These are phyloP conservation scores for Cytospora chrysosperma DNA, from an alignment of 2,329 filamentous ascomycete genomes.

Conservation along the genomic window DNA sequence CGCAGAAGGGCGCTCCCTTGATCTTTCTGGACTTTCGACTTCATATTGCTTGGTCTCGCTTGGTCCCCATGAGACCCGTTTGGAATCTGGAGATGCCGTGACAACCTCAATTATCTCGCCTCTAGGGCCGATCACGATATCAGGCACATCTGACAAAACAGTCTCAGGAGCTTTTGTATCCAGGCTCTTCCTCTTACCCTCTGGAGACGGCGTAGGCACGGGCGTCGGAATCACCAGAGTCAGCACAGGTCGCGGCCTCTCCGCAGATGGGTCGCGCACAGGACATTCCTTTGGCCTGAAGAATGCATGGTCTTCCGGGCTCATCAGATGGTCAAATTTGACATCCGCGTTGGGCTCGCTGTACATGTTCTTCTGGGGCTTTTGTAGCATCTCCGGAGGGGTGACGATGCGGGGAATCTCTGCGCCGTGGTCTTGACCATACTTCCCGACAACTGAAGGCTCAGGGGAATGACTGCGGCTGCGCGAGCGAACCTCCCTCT, in stretches of 20 bases:
- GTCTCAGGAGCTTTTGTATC: constrained; percentile 25
- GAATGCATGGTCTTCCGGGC: constrained; percentile 48
- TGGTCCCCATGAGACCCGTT: constrained; percentile 63
- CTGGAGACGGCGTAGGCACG: constrained; percentile 47
- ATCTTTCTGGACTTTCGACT: constrained; percentile 54
- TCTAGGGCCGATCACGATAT: constrained; percentile 39
- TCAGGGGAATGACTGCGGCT: constrained; percentile 52
- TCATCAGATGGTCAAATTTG: constrained; percentile 57
- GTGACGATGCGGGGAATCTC: constrained; percentile 49
- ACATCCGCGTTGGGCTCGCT: constrained; percentile 64
- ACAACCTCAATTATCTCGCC: constrained; percentile 46
- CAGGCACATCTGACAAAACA: constrained; percentile 26
- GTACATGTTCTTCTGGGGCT: constrained; percentile 47
- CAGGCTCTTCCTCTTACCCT: constrained; percentile 36
- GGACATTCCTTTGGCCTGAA: constrained; percentile 31
- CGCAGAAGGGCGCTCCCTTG: constrained; percentile 35
- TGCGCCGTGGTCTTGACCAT: constrained; percentile 36
- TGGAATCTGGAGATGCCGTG: constrained; percentile 39
- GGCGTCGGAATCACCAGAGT: constrained; percentile 64
- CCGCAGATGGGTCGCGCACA: constrained; percentile 51
- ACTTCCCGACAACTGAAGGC: constrained; percentile 56
- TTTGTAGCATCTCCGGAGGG: constrained; percentile 51
- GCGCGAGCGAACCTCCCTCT: constrained; percentile 54
- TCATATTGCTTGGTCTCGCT: constrained; percentile 65
- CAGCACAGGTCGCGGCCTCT: constrained; percentile 56